phyloP scores from a whole-genome alignment of 192 early-diverging fungal species.

The Coemansia sp. region DNA sequence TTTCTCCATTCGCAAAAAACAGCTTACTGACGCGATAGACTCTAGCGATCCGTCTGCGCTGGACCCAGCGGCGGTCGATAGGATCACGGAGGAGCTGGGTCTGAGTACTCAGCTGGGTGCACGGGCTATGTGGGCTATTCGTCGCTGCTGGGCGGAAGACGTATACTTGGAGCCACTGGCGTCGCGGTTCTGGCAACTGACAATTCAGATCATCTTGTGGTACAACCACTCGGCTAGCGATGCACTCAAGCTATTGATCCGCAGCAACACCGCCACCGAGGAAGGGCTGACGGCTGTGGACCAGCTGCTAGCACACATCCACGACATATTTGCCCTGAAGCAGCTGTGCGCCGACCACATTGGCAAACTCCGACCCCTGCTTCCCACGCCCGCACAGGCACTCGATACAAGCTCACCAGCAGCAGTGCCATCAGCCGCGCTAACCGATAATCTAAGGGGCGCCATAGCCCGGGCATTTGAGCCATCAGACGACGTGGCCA shows the following conservation, averaged over 20 bases:
- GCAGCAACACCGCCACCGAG: background rate
- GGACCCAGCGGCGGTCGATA: background rate
- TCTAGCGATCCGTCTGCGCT: background rate
- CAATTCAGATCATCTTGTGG: constrained; percentile 34
- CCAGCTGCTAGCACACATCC: constrained; percentile 22
- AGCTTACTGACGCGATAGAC: constrained; percentile 23
- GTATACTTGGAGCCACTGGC: constrained; percentile 35
- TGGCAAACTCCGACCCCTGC: background rate
- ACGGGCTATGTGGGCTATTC: constrained; percentile 22
- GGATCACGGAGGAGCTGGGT: background rate
- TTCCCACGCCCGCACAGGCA: background rate
- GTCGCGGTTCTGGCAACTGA: constrained; percentile 41
- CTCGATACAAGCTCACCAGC: background rate
- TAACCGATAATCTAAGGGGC: background rate
- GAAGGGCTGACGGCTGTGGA: constrained; percentile 3
- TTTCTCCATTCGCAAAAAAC: constrained; percentile 36
- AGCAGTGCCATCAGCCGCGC: background rate
- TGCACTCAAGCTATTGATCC: constrained; percentile 14
- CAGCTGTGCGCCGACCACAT: constrained; percentile 1
- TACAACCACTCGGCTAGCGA: constrained; percentile 10
- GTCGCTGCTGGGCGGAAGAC: constrained; percentile 25
- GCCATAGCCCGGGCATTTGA: constrained; percentile 12
- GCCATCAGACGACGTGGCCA: constrained; percentile 4
- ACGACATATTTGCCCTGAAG: constrained; percentile 16
- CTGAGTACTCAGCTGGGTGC: constrained; percentile 18